A percentile compares a stretch with the other conserved stretches of the same genome.
These are phyloP conservation scores for Suillus subluteus DNA, from an alignment of 768 basidiomycete species.

Conservation along the genomic window DNA sequence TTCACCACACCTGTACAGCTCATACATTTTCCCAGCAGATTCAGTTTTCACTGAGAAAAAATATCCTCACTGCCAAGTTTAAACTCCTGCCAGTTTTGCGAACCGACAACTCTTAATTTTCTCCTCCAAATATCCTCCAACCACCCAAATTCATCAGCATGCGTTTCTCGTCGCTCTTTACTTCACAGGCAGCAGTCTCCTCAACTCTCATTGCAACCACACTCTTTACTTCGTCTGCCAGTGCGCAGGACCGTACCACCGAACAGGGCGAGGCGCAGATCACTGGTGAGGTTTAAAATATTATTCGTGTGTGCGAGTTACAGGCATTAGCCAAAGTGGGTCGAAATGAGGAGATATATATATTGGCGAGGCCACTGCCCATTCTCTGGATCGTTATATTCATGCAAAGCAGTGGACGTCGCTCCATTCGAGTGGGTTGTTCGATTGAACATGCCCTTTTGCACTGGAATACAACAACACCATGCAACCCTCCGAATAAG, in stretches of 20 bases:
- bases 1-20: neutral
- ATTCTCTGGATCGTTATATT: neutral
- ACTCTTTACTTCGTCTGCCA: constrained; percentile 10
- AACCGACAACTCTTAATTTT: neutral
- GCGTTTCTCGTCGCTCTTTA: constrained; percentile 26
- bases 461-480: neutral
- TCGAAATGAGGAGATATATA: too few relatives aligned
- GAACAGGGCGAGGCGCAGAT: constrained; percentile 42
- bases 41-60: neutral
- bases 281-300: constrained; percentile 30
- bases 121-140: neutral
- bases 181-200: constrained; percentile 3
- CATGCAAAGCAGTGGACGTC: too few relatives aligned
- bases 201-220: constrained; percentile 13
- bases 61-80: constrained; percentile 6
- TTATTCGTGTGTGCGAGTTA: neutral
- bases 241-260: constrained; percentile 35
- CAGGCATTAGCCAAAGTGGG: neutral
- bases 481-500: neutral
- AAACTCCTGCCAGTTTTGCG: constrained; percentile 3
- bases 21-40: constrained; percentile 4
- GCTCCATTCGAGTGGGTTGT: neutral
- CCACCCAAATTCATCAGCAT: constrained; percentile 11
- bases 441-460: neutral
- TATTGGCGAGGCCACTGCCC: too few relatives aligned